phyloP scores from a whole-genome alignment of 306 rosid species.

The Dalbergia cochinchinensis region DNA sequence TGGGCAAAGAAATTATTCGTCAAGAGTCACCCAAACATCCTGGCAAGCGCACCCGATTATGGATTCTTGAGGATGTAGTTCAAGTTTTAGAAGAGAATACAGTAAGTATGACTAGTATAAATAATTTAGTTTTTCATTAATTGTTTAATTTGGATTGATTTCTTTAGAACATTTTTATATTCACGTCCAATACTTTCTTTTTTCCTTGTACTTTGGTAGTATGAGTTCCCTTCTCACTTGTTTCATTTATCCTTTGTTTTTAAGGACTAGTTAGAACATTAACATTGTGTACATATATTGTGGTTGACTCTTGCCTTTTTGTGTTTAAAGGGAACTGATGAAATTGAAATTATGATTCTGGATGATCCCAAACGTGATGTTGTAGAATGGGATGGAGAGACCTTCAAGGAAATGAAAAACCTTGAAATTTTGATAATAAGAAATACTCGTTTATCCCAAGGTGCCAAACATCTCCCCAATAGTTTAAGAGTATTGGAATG shows the following conservation, averaged over 20 bases:
- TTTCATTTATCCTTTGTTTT: too few relatives aligned
- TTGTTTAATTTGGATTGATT: neutral
- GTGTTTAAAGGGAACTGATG: slow-evolving; percentile 14
- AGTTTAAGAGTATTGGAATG: too few relatives aligned
- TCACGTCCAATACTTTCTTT: too few relatives aligned
- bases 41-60: slow-evolving; percentile 32
- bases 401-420: slow-evolving; percentile 35
- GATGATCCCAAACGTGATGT: neutral
- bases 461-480: neutral
- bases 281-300: neutral
- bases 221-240: too few relatives aligned
- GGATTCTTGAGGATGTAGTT: slow-evolving; percentile 27
- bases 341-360: slow-evolving; percentile 2
- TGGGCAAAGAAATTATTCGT: too few relatives aligned
- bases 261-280: neutral
- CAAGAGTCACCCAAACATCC: neutral
- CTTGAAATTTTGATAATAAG: slow-evolving; percentile 19
- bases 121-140: neutral
- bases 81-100: slow-evolving; percentile 14
- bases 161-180: neutral
- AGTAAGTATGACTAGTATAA: slow-evolving; percentile 11
- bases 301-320: neutral
- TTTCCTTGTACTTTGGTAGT: too few relatives aligned
- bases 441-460: slow-evolving; percentile 9
- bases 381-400: slow-evolving; percentile 23